phyloP scores from a whole-genome alignment of 164 flowering plant genomes.

The Annona squamosa region DNA sequence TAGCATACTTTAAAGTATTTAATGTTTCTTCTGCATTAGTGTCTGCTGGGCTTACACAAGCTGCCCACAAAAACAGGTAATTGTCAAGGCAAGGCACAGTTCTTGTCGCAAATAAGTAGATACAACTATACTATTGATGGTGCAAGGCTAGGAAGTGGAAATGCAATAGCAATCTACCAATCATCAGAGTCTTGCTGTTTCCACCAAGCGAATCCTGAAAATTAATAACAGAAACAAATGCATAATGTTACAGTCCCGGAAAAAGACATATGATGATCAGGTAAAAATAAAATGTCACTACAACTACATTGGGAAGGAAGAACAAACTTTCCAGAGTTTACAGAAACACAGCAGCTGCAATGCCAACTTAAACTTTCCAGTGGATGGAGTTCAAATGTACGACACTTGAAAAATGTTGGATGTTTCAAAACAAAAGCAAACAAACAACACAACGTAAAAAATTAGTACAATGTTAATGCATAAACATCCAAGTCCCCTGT shows the following conservation, averaged over 20 bases:
- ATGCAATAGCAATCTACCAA: constrained; percentile 47
- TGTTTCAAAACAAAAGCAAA: too few relatives aligned
- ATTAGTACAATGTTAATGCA: too few relatives aligned
- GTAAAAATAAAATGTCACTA: not conserved
- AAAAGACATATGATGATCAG: too few relatives aligned
- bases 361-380: too few relatives aligned
- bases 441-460: too few relatives aligned
- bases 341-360: too few relatives aligned
- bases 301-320: not conserved
- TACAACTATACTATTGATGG: not conserved
- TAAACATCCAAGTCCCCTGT: too few relatives aligned
- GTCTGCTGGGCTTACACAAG: constrained; percentile 99
- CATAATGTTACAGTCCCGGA: too few relatives aligned
- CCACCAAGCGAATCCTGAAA: constrained; percentile 97
- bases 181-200: constrained; percentile 96
- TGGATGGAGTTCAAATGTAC: too few relatives aligned
- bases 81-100: not conserved
- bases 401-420: too few relatives aligned
- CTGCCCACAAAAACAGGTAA: constrained; percentile 21
- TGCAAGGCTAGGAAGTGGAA: not conserved
- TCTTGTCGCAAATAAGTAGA: not conserved
- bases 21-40: constrained; percentile 96
- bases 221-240: not conserved
- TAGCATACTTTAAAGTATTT: constrained; percentile 93
- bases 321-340: not conserved